Percentiles rank a stretch among this genome's conserved stretches.
These are phyloP conservation scores for Cladorrhinum samala DNA, from an alignment of 495 filamentous ascomycete genomes.

Conservation along the genomic window DNA sequence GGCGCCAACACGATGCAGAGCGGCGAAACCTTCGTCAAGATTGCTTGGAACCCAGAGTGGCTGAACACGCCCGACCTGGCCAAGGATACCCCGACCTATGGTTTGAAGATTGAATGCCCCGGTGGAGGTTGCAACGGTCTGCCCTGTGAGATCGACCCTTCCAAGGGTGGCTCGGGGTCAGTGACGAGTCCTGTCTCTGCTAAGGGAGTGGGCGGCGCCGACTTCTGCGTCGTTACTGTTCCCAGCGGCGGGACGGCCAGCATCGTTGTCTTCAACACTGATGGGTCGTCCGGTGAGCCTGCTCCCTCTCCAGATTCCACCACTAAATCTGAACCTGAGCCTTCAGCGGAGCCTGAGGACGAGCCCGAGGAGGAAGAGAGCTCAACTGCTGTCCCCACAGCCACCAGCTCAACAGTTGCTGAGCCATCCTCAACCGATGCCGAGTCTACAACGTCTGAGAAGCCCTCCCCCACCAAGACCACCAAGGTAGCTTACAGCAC, in stretches of 20 bases:
- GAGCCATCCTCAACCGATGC: not conserved
- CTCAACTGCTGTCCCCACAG: not conserved
- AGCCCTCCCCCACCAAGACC: constrained; percentile 9
- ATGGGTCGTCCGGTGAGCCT: constrained; percentile 24
- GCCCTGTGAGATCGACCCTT: constrained; percentile 69
- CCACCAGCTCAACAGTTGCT: not conserved
- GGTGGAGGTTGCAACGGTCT: constrained; percentile 64
- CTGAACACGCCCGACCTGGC: constrained; percentile 49
- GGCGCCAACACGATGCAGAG: constrained; percentile 63
- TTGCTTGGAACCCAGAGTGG: constrained; percentile 78
- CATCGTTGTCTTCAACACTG: constrained; percentile 54
- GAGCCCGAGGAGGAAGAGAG: not conserved
- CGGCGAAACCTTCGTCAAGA: constrained; percentile 67
- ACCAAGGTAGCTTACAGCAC: constrained; percentile 11
- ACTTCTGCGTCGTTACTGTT: constrained; percentile 75
- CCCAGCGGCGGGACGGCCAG: constrained; percentile 61
- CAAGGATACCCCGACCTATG: constrained; percentile 55
- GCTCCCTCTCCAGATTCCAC: not conserved
- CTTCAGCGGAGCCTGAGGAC: not conserved
- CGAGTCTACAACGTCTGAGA: not conserved
- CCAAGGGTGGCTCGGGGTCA: constrained; percentile 40
- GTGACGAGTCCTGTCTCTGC: constrained; percentile 55
- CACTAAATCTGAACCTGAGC: not conserved
- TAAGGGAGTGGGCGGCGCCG: constrained; percentile 61
- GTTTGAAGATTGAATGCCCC: constrained; percentile 64